Conservation (phyloP, 78 protist species). For the Polysphondylium violaceum region DNA sequence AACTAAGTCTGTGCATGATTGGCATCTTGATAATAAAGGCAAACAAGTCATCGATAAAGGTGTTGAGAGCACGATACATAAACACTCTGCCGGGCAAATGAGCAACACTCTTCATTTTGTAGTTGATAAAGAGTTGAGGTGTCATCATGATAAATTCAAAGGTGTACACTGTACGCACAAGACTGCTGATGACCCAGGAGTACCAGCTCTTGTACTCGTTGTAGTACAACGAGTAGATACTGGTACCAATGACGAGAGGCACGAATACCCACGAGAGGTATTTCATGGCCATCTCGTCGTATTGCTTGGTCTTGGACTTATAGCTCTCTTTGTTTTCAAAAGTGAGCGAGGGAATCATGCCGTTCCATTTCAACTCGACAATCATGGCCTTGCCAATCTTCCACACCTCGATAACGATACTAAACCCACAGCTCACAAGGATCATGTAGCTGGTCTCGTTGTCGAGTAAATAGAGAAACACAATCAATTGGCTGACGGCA, state of each 20-base stretch:
- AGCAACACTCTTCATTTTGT: constrained; percentile 94
- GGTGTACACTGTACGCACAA: constrained; percentile 82
- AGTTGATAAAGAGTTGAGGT: constrained; percentile 98
- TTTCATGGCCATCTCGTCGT: constrained; percentile 91
- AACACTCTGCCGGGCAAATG: constrained; percentile 96
- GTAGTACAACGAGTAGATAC: constrained; percentile 92
- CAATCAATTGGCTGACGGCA: constrained; percentile 70
- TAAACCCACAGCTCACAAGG: constrained; percentile 77
- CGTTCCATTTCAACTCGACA: constrained; percentile 32
- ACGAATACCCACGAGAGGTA: constrained; percentile 83
- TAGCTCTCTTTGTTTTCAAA: constrained; percentile 57
- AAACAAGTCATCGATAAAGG: constrained; percentile 98
- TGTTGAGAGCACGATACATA: constrained; percentile 96
- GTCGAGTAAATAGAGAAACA: constrained; percentile 96
- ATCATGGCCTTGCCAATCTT: constrained; percentile 90
- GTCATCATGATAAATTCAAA: constrained; percentile 95
- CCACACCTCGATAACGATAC: constrained; percentile 94
- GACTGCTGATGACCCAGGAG: constrained; percentile 56
- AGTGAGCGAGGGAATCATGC: neutral
- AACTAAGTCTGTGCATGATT: constrained; percentile 93
- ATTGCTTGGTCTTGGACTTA: constrained; percentile 76
- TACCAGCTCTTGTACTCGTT: constrained; percentile 90
- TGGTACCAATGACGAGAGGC: constrained; percentile 88
- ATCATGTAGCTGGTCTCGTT: constrained; percentile 91
- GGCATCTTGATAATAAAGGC: constrained; percentile 98